These are phyloP conservation scores for Hyparrhenia diplandra DNA, from an alignment of 176 grass and related monocot species.

Conservation along the genomic window DNA sequence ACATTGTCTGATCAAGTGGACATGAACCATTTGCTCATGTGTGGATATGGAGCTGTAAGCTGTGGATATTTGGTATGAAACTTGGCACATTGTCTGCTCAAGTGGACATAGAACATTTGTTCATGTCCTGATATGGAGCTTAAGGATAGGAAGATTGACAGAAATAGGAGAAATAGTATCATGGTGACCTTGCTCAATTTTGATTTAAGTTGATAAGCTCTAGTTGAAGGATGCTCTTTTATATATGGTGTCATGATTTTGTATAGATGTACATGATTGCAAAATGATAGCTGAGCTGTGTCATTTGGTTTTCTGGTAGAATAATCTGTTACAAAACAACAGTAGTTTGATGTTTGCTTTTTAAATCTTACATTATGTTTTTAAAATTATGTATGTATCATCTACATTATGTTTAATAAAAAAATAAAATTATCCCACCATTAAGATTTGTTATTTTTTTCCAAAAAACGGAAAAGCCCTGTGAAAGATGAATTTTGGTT, in stretches of 20 bases:
- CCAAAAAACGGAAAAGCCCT: not conserved
- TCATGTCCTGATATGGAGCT: not conserved
- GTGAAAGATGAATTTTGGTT: not conserved
- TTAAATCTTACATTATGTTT: too few species aligned
- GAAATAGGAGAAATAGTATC: not conserved
- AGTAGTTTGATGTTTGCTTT: not conserved
- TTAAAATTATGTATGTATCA: not conserved
- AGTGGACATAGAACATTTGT: not conserved
- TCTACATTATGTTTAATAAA: not conserved
- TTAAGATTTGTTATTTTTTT: not conserved
- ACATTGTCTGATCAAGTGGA: not conserved
- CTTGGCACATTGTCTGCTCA: not conserved
- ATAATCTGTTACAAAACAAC: not conserved
- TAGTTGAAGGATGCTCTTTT: not conserved
- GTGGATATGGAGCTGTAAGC: not conserved
- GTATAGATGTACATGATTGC: not conserved
- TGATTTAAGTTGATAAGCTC: not conserved
- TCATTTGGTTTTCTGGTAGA: not conserved
- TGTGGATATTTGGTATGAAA: not conserved
- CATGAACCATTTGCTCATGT: not conserved
- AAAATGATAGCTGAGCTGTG: not conserved
- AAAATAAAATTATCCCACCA: not conserved
- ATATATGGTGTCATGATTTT: not conserved
- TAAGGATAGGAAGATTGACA: not conserved
- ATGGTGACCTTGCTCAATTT: not conserved